Evolutionary conservation across 129 eudicot species (phyloP), one percentile per base, ranked within the genome.

Genomic region (Artemisia tridentata): DNA sequence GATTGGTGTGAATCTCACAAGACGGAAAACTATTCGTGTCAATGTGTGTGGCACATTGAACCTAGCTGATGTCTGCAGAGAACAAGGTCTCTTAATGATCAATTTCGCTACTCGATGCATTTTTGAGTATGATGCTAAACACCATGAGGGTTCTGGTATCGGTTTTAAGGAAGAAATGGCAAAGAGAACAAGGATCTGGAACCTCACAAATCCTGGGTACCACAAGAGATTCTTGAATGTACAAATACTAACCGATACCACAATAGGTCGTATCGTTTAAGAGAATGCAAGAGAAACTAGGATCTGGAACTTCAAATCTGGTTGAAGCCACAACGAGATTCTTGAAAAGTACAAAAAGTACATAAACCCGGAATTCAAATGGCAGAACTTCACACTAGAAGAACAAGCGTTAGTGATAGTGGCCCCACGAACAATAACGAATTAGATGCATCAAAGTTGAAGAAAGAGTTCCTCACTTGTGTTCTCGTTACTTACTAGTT

Each of bases 81-180:
- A 89, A 78, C 67, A 79, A 4, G 98, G 96, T 67, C 83, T 93
- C n/a, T 78, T 93, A 49, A 70, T 93, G 92, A 80, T 93, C 54
- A 93, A 89, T 76, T 93, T 81, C 63, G 97, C 98, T 19, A 89
- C 98, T 75, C 97, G 98, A 63, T 89, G 98, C 80, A 93, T 93
- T 53, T 93, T 89, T 76, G 98, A 93, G 64, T 93, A 89, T 63
- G 97, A 93, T 85, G 86, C 85, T 60, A 68, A 79, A 21, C 98
- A 93, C 68, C 96, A 96, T 0, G 82, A 85, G 67, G 98, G 97
- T 64, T 89, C 98, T 70, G 97, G 98, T 31, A 89, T 93, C 63
- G 98, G 98, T 65, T 93, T 77, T 48, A 93, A 89, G 81, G 99
- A 95, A 78, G 95, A 93, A 82, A 93, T 93, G 98, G 98, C 98